Conservation (phyloP, 129 eudicot species). For the Lactuca sativa region DNA sequence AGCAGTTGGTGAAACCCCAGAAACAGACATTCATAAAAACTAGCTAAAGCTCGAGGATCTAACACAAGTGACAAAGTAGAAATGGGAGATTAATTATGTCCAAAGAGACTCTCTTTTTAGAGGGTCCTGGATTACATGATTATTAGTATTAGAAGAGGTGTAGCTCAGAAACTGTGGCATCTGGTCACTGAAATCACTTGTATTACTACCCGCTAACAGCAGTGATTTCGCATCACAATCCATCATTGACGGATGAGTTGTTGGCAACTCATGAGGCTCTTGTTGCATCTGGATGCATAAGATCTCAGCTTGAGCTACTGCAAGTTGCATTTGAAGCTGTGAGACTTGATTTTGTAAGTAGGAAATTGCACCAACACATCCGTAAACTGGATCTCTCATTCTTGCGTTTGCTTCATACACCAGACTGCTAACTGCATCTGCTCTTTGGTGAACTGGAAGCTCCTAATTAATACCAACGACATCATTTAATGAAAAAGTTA, state of each 20-base stretch:
- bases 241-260: constrained; percentile 33
- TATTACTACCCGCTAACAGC: constrained; percentile 45
- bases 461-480: constrained; percentile 49
- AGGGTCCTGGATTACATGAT: constrained; percentile 82
- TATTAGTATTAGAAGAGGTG: constrained; percentile 45
- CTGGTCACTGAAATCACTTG: constrained; percentile 37
- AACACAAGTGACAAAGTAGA: constrained; percentile 11
- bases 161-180: constrained; percentile 61
- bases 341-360: constrained; percentile 86
- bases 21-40: constrained; percentile 33
- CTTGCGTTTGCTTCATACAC: constrained; percentile 93
- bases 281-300: constrained; percentile 95
- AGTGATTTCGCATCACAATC: constrained; percentile 51
- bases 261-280: constrained; percentile 30
- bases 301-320: constrained; percentile 97
- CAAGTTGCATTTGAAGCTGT: constrained; percentile 90
- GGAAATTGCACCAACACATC: constrained; percentile 96
- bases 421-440: constrained; percentile 92
- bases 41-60: constrained; percentile 29
- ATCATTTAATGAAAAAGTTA: neutral
- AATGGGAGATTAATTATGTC: constrained; percentile 45
- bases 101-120: constrained; percentile 93
- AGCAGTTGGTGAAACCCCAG: constrained; percentile 40
- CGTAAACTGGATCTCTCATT: constrained; percentile 89
- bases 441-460: constrained; percentile 84